Conservation (phyloP, 192 early-diverging fungal species). For the Spinellus fusiger region DNA sequence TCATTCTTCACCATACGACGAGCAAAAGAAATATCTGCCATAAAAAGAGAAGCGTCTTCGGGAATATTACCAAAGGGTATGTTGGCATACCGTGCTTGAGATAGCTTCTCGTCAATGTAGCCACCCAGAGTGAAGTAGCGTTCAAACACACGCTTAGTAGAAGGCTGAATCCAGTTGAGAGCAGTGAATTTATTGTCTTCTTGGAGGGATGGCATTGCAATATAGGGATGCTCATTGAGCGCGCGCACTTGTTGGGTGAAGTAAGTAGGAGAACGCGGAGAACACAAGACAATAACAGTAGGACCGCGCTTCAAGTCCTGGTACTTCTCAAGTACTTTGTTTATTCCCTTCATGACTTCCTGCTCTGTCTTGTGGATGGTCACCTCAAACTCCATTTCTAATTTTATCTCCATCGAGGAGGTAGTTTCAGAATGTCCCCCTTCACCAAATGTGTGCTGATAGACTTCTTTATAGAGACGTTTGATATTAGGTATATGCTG, state of each 20-base stretch:
- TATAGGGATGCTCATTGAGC: slow-evolving; percentile 64
- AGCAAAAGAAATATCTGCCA: slow-evolving; percentile 83
- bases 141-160: slow-evolving; percentile 63
- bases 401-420: slow-evolving; percentile 50
- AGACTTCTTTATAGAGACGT: slow-evolving; percentile 58
- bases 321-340: slow-evolving; percentile 53
- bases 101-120: slow-evolving; percentile 69
- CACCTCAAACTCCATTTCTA: slow-evolving; percentile 44
- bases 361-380: slow-evolving; percentile 42
- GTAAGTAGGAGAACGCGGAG: slow-evolving; percentile 34
- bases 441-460: slow-evolving; percentile 31
- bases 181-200: slow-evolving; percentile 69
- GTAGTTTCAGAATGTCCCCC: slow-evolving; percentile 26
- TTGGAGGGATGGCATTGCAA: slow-evolving; percentile 64
- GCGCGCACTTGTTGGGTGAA: slow-evolving; percentile 40
- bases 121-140: slow-evolving; percentile 69
- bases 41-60: slow-evolving; percentile 73
- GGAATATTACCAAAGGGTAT: slow-evolving; percentile 89
- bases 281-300: slow-evolving; percentile 69
- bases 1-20: slow-evolving; percentile 70
- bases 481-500: slow-evolving; percentile 69
- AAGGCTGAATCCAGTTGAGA: slow-evolving; percentile 79
- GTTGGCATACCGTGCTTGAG: slow-evolving; percentile 73
- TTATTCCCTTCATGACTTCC: slow-evolving; percentile 52
- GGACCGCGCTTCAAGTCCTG: slow-evolving; percentile 57